These are phyloP conservation scores for Paraphaeosphaeria minitans DNA, from an alignment of 2,329 filamentous ascomycete species.

Conservation along the genomic window DNA sequence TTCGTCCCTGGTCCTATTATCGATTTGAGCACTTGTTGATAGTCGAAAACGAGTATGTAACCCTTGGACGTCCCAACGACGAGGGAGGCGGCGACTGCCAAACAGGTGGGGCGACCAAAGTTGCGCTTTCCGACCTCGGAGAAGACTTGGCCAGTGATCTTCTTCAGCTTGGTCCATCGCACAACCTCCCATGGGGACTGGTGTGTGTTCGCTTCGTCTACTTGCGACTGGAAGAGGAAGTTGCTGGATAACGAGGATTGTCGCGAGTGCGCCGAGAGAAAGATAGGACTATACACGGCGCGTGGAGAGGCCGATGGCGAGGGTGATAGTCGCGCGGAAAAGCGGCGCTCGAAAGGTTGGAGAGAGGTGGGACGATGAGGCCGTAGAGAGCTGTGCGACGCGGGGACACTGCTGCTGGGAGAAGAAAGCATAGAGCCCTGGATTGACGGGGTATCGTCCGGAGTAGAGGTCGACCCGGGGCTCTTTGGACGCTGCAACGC, in stretches of 20 bases:
- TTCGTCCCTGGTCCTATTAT: slow-evolving; percentile 94
- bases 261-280: slow-evolving; percentile 77
- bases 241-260: slow-evolving; percentile 80
- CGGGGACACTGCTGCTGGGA: slow-evolving; percentile 74
- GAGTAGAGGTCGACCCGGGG: slow-evolving; percentile 73
- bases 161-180: slow-evolving; percentile 91
- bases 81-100: slow-evolving; percentile 85
- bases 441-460: slow-evolving; percentile 83
- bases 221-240: slow-evolving; percentile 62
- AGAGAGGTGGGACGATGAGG: slow-evolving; percentile 81
- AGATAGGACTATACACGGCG: slow-evolving; percentile 72
- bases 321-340: slow-evolving; percentile 83
- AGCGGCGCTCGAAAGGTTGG: slow-evolving; percentile 91
- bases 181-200: slow-evolving; percentile 95
- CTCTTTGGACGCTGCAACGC: slow-evolving; percentile 56
- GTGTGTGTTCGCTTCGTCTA: slow-evolving; percentile 66
- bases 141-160: slow-evolving; percentile 86
- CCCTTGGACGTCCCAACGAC: slow-evolving; percentile 93
- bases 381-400: slow-evolving; percentile 69
- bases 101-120: slow-evolving; percentile 88
- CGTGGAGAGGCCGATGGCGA: slow-evolving; percentile 66
- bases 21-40: slow-evolving; percentile 90
- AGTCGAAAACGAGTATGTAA: slow-evolving; percentile 94
- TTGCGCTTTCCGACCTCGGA: slow-evolving; percentile 90
- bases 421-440: slow-evolving; percentile 65